phyloP scores from a whole-genome alignment of 305 asterid genomes.

The Solanum hybrid region DNA sequence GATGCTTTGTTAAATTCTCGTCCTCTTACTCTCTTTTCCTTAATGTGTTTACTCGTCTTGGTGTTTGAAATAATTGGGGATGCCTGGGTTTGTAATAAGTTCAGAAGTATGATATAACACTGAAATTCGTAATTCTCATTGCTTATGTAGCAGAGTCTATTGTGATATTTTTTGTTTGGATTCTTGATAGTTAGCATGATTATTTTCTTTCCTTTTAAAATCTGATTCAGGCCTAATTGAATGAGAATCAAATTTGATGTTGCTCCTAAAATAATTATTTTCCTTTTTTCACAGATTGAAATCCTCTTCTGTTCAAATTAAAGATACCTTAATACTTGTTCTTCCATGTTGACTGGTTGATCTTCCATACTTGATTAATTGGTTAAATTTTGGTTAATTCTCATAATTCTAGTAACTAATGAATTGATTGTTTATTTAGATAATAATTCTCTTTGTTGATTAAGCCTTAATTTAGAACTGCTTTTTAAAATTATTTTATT shows the following conservation, averaged over 20 bases:
- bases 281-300: not conserved
- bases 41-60: not conserved
- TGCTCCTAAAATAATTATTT: not conserved
- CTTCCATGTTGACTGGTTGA: not conserved
- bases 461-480: not conserved
- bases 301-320: not conserved
- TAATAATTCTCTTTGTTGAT: not conserved
- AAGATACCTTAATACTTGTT: not conserved
- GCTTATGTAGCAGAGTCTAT: not conserved
- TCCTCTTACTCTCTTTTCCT: not conserved
- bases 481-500: not conserved
- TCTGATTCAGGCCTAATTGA: too few relatives aligned
- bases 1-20: not conserved
- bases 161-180: not conserved
- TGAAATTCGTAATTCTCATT: not conserved
- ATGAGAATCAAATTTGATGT: not conserved
- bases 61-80: not conserved
- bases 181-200: not conserved
- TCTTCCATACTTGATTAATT: not conserved
- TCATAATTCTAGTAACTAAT: not conserved
- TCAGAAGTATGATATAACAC: not conserved
- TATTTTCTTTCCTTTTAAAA: too few relatives aligned
- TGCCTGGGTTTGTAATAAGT: not conserved
- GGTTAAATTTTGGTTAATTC: not conserved
- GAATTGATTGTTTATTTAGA: not conserved